Conservation (phyloP, 2,329 filamentous ascomycete genomes). For the Aureobasidium sp. region DNA sequence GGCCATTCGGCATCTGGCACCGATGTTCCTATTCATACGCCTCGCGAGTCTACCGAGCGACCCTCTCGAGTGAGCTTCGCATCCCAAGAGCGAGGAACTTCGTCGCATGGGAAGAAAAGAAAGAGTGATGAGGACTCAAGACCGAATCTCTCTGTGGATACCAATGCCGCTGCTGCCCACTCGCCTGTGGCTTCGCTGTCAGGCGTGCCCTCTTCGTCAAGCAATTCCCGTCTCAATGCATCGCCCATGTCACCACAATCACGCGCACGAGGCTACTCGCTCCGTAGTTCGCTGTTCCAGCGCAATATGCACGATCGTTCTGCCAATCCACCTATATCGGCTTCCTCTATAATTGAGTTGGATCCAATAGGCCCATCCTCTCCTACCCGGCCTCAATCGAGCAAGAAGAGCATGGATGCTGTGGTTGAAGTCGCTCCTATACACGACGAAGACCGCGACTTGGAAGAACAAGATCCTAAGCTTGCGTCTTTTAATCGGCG, state of each 20-base stretch:
- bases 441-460: slow-evolving; percentile 9
- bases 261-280: slow-evolving; percentile 48
- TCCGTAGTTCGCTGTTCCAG: slow-evolving; percentile 50
- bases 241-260: slow-evolving; percentile 40
- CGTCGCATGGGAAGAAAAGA: slow-evolving; percentile 28
- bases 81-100: slow-evolving; percentile 26
- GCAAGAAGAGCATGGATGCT: slow-evolving; percentile 35
- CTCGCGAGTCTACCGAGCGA: slow-evolving; percentile 21
- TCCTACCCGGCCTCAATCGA: slow-evolving; percentile 2
- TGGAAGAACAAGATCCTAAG: slow-evolving; percentile 14
- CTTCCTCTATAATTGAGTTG: slow-evolving; percentile 49
- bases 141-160: slow-evolving; percentile 40
- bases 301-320: slow-evolving; percentile 42
- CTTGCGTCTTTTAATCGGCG: slow-evolving; percentile 9
- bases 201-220: slow-evolving; percentile 27
- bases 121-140: slow-evolving; percentile 35
- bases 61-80: slow-evolving; percentile 32
- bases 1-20: slow-evolving; percentile 21
- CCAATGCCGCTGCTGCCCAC: slow-evolving; percentile 23
- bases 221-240: slow-evolving; percentile 25
- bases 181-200: slow-evolving; percentile 25
- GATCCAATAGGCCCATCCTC: slow-evolving; percentile 37
- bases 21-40: slow-evolving; percentile 17
- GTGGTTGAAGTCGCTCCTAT: slow-evolving; percentile 31
- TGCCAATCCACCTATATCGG: slow-evolving; percentile 31